Conservation (phyloP, 1,139 yeast species). For the Yamadazyma membranifaciens region DNA sequence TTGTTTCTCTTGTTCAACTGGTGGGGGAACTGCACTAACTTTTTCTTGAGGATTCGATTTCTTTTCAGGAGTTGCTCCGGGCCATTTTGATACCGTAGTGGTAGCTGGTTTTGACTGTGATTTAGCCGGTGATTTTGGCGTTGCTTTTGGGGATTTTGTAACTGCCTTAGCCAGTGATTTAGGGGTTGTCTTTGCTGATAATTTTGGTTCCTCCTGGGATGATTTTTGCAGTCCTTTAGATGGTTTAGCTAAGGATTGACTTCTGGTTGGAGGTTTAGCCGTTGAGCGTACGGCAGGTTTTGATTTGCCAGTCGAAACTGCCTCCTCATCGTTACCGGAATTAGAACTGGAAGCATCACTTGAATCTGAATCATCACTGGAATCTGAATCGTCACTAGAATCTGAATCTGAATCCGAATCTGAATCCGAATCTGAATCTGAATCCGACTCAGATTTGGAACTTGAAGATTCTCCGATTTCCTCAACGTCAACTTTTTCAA, state of each 20-base stretch:
- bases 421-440: conserved; percentile 7
- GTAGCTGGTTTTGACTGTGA: background rate
- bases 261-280: background rate
- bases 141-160: background rate
- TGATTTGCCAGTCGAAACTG: conserved; percentile 4
- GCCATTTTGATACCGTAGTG: background rate
- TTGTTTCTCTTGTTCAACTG: background rate
- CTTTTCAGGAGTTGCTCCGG: background rate
- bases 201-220: background rate
- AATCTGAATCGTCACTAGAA: conserved; percentile 9
- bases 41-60: background rate
- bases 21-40: background rate
- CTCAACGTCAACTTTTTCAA: background rate
- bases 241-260: background rate
- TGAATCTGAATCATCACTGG: conserved; percentile 10
- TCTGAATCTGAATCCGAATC: conserved; percentile 11
- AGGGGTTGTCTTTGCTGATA: background rate
- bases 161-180: background rate
- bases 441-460: conserved; percentile 3
- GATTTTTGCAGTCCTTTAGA: background rate
- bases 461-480: background rate
- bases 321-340: background rate
- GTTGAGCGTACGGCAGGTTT: too few relatives aligned
- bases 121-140: too few relatives aligned
- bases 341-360: conserved; percentile 12